These are phyloP conservation scores for Pseudoperonospora humuli DNA, from an alignment of 352 stramenopile genomes.

Conservation along the genomic window DNA sequence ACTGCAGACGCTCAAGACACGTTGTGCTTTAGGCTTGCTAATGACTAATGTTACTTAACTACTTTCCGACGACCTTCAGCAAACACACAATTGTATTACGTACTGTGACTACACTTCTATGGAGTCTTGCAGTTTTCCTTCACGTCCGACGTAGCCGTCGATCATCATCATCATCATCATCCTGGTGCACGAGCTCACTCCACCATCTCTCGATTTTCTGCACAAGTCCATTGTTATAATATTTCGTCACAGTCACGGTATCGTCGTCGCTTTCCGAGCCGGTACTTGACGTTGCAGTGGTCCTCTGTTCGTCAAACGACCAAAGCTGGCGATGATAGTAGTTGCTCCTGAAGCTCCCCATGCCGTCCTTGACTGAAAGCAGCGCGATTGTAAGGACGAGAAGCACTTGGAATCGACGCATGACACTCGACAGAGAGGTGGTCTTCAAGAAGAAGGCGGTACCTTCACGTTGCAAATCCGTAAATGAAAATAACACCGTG, in stretches of 20 bases:
- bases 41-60: too few species aligned
- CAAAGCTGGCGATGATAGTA: neutral
- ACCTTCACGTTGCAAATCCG: conserved; percentile 1
- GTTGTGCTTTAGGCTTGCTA: too few species aligned
- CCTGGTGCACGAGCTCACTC: neutral
- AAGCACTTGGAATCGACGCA: conserved; percentile 4
- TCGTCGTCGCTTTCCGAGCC: conserved; percentile 4
- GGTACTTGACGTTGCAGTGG: too few species aligned
- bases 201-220: conserved; percentile 7
- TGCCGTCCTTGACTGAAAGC: neutral
- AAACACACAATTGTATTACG: too few species aligned
- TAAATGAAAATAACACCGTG: neutral
- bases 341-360: neutral
- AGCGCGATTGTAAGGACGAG: conserved; percentile 1
- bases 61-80: too few species aligned
- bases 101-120: too few species aligned
- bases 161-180: too few species aligned
- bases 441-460: neutral
- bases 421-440: neutral
- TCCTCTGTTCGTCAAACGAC: too few species aligned
- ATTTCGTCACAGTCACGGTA: conserved; percentile 9
- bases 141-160: conserved; percentile 3
- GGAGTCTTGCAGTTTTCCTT: neutral
- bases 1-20: too few species aligned
- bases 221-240: conserved; percentile 10